Percentiles rank a stretch among this genome's conserved stretches.
Evolutionary conservation across 1,284 basidiomycete genomes (phyloP).

Genomic region (Entoloma clypeatum): DNA sequence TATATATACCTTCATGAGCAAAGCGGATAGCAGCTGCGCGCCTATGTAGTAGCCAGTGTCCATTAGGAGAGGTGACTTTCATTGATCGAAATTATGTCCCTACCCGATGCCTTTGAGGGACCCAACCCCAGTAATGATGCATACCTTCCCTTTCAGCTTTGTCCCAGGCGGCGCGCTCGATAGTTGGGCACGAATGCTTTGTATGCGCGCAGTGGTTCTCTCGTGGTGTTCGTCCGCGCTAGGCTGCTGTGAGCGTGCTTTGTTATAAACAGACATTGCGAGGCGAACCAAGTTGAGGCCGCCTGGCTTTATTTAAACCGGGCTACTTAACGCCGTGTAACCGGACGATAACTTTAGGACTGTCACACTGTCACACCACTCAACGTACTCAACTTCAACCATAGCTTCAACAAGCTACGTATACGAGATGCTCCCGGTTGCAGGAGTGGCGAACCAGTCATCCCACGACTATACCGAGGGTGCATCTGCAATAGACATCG

Average conservation of each 20-base stretch:
- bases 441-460: constrained; percentile 28
- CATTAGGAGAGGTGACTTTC: too few relatives aligned
- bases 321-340: background rate
- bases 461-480: constrained; percentile 77
- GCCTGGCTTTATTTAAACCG: background rate
- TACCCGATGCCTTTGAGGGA: constrained; percentile 85
- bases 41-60: constrained; percentile 41
- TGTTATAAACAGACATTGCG: constrained; percentile 29
- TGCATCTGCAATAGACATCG: constrained; percentile 71
- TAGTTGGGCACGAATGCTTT: constrained; percentile 71
- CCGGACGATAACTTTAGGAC: background rate
- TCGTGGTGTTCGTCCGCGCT: constrained; percentile 46
- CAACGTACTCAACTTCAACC: too few relatives aligned
- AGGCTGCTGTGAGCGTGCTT: constrained; percentile 24
- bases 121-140: constrained; percentile 84
- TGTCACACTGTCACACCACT: too few relatives aligned
- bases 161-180: constrained; percentile 48
- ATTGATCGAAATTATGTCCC: constrained; percentile 24
- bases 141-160: constrained; percentile 79
- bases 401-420: constrained; percentile 21
- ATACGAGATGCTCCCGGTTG: constrained; percentile 39
- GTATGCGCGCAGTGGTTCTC: constrained; percentile 59
- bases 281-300: background rate
- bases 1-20: constrained; percentile 72
- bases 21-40: constrained; percentile 74